A percentile compares a stretch with the other conserved stretches of the same genome.
Evolutionary conservation across 306 rosid genomes (phyloP).

Genomic region (Trichosanthes cucumerina): DNA sequence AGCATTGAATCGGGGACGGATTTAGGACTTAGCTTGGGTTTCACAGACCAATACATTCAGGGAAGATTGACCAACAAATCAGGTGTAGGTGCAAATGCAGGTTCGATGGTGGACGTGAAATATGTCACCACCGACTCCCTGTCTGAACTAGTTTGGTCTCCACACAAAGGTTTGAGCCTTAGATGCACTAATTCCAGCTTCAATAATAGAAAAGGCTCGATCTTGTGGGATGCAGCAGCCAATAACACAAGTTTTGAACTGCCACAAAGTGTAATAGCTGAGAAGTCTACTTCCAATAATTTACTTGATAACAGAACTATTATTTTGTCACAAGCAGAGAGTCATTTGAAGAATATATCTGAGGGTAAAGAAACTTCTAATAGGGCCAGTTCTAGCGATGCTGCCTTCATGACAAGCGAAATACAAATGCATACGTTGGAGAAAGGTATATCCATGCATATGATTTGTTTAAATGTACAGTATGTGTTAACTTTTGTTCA

Average conservation of each 20-base stretch:
- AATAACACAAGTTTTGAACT: conserved; percentile 44
- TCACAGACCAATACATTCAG: conserved; percentile 27
- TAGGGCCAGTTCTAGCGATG: conserved; percentile 16
- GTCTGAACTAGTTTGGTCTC: conserved; percentile 92
- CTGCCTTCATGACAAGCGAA: conserved; percentile 17
- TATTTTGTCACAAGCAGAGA: conserved; percentile 19
- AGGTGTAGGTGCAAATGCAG: conserved; percentile 99
- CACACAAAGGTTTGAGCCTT: conserved; percentile 54
- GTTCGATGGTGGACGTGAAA: conserved; percentile 34
- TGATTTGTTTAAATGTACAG: background rate
- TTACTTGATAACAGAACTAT: conserved; percentile 23
- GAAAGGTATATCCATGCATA: background rate
- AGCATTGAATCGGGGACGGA: conserved; percentile 39
- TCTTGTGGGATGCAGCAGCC: conserved; percentile 35
- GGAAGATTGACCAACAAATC: conserved; percentile 26
- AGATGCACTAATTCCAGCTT: conserved; percentile 48
- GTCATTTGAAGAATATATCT: conserved; percentile 17
- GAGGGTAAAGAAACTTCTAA: conserved; percentile 18
- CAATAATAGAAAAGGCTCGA: conserved; percentile 24
- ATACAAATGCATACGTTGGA: background rate
- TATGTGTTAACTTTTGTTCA: background rate
- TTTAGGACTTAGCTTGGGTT: conserved; percentile 35
- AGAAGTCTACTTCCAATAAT: conserved; percentile 21
- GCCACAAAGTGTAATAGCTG: conserved; percentile 24
- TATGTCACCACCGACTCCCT: conserved; percentile 44